These are phyloP conservation scores for Oryza glaberrima DNA, from an alignment of 176 grass and related monocot species.

Conservation along the genomic window DNA sequence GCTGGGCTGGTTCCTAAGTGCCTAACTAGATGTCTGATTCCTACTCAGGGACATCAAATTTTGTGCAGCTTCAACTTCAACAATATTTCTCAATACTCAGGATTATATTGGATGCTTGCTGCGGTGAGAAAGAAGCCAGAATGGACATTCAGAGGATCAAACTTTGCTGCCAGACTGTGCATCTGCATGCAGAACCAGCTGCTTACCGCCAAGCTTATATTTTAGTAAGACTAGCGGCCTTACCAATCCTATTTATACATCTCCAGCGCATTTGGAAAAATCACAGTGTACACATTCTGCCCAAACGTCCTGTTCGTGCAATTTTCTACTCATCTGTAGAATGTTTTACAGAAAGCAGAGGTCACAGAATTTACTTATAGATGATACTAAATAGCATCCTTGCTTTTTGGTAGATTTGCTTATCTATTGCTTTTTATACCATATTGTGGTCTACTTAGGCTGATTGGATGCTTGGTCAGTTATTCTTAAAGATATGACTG, in stretches of 20 bases:
- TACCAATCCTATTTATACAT: slow-evolving; percentile 39
- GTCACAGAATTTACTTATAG: slow-evolving; percentile 1
- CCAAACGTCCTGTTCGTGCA: slow-evolving; percentile 22
- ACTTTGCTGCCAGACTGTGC: slow-evolving; percentile 20
- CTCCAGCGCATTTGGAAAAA: slow-evolving; percentile 16
- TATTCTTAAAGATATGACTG: slow-evolving; percentile 10
- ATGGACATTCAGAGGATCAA: slow-evolving; percentile 9
- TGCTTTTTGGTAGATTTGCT: slow-evolving; percentile 8
- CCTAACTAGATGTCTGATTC: slow-evolving; percentile 6
- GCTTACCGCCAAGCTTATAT: slow-evolving; percentile 10
- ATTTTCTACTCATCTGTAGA: slow-evolving; percentile 31
- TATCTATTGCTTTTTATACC: slow-evolving; percentile 10
- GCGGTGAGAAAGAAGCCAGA: slow-evolving; percentile 5
- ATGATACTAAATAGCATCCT: not conserved
- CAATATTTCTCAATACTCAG: slow-evolving; percentile 21
- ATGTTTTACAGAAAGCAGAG: slow-evolving; percentile 32
- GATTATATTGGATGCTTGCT: not conserved
- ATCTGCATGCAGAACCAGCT: slow-evolving; percentile 34
- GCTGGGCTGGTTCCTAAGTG: slow-evolving; percentile 13
- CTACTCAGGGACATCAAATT: slow-evolving; percentile 15
- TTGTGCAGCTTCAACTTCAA: not conserved
- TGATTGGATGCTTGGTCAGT: slow-evolving; percentile 18
- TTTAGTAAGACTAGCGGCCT: slow-evolving; percentile 29
- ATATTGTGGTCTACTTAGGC: not conserved
- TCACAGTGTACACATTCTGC: slow-evolving; percentile 31